Evolutionary conservation across 257 asterid species (phyloP).

Genomic region (Solanum ahanhuiri): DNA sequence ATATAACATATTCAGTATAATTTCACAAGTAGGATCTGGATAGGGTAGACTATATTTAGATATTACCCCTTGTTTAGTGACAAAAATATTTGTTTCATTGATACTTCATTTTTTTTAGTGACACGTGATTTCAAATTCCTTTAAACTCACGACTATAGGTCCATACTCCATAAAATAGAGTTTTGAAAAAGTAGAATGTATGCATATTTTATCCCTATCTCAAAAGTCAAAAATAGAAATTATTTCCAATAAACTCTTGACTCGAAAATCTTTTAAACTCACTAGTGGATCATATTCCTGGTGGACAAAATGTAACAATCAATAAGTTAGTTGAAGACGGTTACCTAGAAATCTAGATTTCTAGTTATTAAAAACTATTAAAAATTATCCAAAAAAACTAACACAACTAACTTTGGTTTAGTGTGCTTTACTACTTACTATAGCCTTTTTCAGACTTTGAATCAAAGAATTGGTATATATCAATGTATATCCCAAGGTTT

Average conservation of each 20-base stretch:
- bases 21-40: too few species aligned
- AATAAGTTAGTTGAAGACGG: slow-evolving; percentile 28
- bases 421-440: background rate
- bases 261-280: background rate
- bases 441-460: background rate
- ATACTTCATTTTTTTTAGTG: background rate
- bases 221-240: background rate
- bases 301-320: background rate
- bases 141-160: too few species aligned
- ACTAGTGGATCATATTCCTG: background rate
- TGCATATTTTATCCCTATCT: background rate
- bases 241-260: background rate
- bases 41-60: too few species aligned
- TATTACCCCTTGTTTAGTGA: background rate
- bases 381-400: background rate
- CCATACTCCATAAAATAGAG: background rate
- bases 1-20: too few species aligned
- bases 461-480: background rate
- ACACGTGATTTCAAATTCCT: background rate
- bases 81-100: background rate
- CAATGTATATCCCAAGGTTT: background rate
- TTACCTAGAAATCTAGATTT: slow-evolving; percentile 28
- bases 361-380: background rate
- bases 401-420: background rate
- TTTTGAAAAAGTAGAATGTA: too few species aligned